These are phyloP conservation scores for Penicillium angulare DNA, from an alignment of 495 filamentous ascomycete species.

Conservation along the genomic window DNA sequence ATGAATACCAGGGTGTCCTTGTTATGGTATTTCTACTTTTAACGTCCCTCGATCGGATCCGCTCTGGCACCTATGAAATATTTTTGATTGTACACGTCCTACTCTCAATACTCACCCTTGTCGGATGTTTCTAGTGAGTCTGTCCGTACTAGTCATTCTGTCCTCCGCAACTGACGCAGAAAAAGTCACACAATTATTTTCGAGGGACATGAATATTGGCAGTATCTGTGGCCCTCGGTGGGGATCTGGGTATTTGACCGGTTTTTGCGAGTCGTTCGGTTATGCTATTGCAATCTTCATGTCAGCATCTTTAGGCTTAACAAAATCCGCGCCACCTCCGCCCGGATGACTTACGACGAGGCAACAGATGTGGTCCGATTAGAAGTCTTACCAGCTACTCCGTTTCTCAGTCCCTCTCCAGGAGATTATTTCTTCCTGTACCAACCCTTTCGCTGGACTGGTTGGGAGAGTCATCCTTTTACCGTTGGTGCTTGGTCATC, in stretches of 20 bases:
- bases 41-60: constrained; percentile 47
- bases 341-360: constrained; percentile 43
- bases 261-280: constrained; percentile 42
- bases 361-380: constrained; percentile 52
- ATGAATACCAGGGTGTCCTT: constrained; percentile 41
- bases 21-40: constrained; percentile 46
- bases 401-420: constrained; percentile 35
- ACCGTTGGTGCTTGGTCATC: constrained; percentile 50
- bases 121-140: constrained; percentile 54
- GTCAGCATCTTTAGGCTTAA: constrained; percentile 19
- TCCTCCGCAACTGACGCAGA: not conserved
- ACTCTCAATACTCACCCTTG: constrained; percentile 46
- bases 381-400: constrained; percentile 35
- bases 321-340: constrained; percentile 24
- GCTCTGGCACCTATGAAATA: constrained; percentile 50
- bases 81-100: constrained; percentile 55
- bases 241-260: constrained; percentile 54
- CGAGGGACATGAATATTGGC: constrained; percentile 46
- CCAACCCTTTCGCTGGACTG: constrained; percentile 44
- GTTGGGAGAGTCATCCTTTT: constrained; percentile 63
- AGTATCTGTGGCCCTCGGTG: constrained; percentile 52
- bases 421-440: constrained; percentile 60
- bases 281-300: constrained; percentile 48
- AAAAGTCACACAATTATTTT: constrained; percentile 51
- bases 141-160: not conserved